Percentiles rank a stretch among this genome's conserved stretches.
These are phyloP conservation scores for Orbilia brochopaga DNA, from an alignment of 2,329 filamentous ascomycete genomes.

Conservation along the genomic window DNA sequence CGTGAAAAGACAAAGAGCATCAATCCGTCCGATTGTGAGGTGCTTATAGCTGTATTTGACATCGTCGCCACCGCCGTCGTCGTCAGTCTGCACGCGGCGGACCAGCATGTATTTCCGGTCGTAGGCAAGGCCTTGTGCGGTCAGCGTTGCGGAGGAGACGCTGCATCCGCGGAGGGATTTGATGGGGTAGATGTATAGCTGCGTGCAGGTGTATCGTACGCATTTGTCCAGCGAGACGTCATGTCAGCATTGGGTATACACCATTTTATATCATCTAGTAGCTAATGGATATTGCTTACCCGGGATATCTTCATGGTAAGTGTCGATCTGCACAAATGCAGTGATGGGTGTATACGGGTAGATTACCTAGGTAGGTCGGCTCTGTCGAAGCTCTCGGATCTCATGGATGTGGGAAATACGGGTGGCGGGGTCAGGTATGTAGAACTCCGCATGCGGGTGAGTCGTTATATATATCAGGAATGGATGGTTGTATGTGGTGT, in stretches of 20 bases:
- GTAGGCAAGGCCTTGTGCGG: conserved; percentile 68
- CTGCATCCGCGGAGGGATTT: conserved; percentile 71
- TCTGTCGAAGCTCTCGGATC: too few species aligned
- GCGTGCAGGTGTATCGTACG: too few species aligned
- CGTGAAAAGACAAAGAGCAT: conserved; percentile 69
- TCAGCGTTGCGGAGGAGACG: conserved; percentile 64
- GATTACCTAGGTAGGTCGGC: too few species aligned
- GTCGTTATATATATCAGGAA: too few species aligned
- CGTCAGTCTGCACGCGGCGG: conserved; percentile 1
- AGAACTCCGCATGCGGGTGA: too few species aligned
- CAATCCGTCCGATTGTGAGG: conserved; percentile 67
- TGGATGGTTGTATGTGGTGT: too few species aligned
- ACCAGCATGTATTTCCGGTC: conserved; percentile 74
- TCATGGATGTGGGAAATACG: too few species aligned
- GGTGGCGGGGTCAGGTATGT: too few species aligned
- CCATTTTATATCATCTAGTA: too few species aligned
- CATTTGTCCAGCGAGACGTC: too few species aligned
- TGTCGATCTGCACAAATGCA: conserved; percentile 19
- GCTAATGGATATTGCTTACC: conserved; percentile 6
- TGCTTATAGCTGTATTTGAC: conserved; percentile 59
- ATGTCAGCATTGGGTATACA: too few species aligned
- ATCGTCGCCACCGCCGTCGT: conserved; percentile 51
- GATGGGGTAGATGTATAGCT: conserved; percentile 74
- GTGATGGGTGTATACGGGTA: not conserved
- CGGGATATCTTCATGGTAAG: conserved; percentile 45